These are phyloP conservation scores for Medicago truncatula DNA, from an alignment of 306 rosid species.

Conservation along the genomic window MtrunA17r5.0-ANR NC_053047.1:23926501-23927000, in stretches of 20 bases:
- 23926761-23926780: constrained; percentile 72
- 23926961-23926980: constrained; percentile 84
- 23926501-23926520: too few species aligned
- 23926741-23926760: constrained; percentile 74
- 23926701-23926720: constrained; percentile 29
- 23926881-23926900: constrained; percentile 52
- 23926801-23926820: constrained; percentile 73
- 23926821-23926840: constrained; percentile 30
- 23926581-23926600: too few species aligned
- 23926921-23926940: constrained; percentile 88
- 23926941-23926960: constrained; percentile 81
- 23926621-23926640: constrained; percentile 3
- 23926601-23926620: too few species aligned
- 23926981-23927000: constrained; percentile 83
- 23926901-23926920: constrained; percentile 99
- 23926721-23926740: constrained; percentile 88
- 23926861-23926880: constrained; percentile 18
- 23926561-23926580: too few species aligned
- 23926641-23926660: constrained; percentile 27
- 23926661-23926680: constrained; percentile 25
- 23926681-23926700: constrained; percentile 25
- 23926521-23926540: too few species aligned
- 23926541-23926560: too few species aligned
- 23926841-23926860: constrained; percentile 34
- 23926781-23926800: constrained; percentile 73